Evolutionary conservation across 805 yeast species (phyloP).

Genomic region (Kodamaea lidongshanica): DNA sequence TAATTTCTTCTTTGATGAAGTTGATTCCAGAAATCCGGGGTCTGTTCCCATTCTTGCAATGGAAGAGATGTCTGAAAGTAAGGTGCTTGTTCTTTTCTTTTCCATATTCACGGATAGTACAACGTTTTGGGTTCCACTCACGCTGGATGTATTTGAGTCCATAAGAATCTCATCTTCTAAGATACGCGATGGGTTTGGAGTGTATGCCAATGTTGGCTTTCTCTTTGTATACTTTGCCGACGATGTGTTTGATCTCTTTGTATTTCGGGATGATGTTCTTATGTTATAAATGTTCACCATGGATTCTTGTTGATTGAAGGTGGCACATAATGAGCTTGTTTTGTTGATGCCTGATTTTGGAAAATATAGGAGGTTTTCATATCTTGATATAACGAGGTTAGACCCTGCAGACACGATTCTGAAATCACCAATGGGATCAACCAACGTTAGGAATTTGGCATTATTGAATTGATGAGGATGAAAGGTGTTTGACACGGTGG

Average conservation of each 20-base stretch:
- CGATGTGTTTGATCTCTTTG: constrained; percentile 10
- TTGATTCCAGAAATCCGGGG: constrained; percentile 20
- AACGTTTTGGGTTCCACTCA: constrained; percentile 13
- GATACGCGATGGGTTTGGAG: constrained; percentile 39
- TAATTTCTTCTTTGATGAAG: constrained; percentile 17
- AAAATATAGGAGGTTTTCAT: constrained; percentile 52
- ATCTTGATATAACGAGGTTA: constrained; percentile 53
- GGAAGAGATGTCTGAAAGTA: constrained; percentile 37
- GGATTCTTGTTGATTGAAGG: constrained; percentile 44
- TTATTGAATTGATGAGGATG: constrained; percentile 19
- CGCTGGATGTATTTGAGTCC: constrained; percentile 4
- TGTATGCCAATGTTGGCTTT: constrained; percentile 26
- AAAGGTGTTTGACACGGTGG: constrained; percentile 2
- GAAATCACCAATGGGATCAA: constrained; percentile 70
- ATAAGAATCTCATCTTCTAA: constrained; percentile 33
- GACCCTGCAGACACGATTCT: constrained; percentile 69
- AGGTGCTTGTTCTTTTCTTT: constrained; percentile 38
- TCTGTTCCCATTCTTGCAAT: constrained; percentile 42
- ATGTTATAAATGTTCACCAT: constrained; percentile 51
- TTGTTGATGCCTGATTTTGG: constrained; percentile 38
- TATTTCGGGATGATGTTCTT: constrained; percentile 24
- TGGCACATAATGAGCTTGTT: constrained; percentile 44
- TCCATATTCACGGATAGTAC: constrained; percentile 33
- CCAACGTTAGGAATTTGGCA: constrained; percentile 53
- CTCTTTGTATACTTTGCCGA: constrained; percentile 15